Evolutionary conservation across 306 rosid genomes (phyloP).

Genomic region (Quercus engelmannii): DNA sequence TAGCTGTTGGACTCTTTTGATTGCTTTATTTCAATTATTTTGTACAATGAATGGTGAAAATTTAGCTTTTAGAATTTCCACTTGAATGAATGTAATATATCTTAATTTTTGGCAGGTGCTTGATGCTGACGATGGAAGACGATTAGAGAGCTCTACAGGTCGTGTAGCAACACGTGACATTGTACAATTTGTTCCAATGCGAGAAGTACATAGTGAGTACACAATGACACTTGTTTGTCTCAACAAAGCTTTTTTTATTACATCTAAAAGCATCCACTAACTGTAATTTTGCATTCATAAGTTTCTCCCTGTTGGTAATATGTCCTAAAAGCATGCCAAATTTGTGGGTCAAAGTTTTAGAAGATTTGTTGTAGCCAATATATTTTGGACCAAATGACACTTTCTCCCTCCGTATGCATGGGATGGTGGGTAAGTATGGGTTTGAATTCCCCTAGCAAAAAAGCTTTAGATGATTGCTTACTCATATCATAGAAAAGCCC

Average conservation of each 20-base stretch:
- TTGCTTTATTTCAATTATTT: not conserved
- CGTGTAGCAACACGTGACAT: constrained; percentile 76
- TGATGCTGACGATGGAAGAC: constrained; percentile 70
- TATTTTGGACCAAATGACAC: not conserved
- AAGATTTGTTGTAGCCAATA: not conserved
- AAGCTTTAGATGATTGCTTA: too few relatives aligned
- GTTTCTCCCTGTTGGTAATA: not conserved
- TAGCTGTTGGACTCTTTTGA: not conserved
- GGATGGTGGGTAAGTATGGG: too few relatives aligned
- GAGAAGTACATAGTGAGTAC: constrained; percentile 67
- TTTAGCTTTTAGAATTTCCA: not conserved
- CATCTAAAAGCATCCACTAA: not conserved
- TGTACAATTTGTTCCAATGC: constrained; percentile 84
- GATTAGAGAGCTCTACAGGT: constrained; percentile 63
- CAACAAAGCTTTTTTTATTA: not conserved
- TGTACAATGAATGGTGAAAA: not conserved
- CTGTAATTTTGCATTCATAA: not conserved
- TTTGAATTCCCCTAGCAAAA: too few relatives aligned
- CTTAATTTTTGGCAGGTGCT: constrained; percentile 44
- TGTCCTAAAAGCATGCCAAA: not conserved
- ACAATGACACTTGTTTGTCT: not conserved
- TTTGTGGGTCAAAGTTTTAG: not conserved
- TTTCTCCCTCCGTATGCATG: too few relatives aligned
- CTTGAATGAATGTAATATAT: not conserved
- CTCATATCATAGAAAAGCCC: too few relatives aligned